Percentiles rank a stretch among this genome's conserved stretches.
Evolutionary conservation across 345 rosid species (phyloP).

Genomic region (Populus simonii): DNA sequence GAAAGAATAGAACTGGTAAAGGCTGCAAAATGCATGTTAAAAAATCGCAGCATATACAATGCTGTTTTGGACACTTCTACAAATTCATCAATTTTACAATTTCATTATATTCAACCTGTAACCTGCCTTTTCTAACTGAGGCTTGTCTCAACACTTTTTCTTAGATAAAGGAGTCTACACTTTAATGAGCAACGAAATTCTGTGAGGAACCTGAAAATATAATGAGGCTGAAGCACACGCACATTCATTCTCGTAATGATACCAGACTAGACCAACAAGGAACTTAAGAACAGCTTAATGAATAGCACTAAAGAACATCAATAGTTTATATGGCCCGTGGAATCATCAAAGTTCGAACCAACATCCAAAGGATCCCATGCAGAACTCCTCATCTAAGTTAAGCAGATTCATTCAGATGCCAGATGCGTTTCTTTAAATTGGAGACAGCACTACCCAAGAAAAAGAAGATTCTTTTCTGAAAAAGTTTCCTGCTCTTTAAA

Average conservation of each 20-base stretch:
- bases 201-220: not conserved
- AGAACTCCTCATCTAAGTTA: not conserved
- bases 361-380: not conserved
- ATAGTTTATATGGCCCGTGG: not conserved
- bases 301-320: not conserved
- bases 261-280: not conserved
- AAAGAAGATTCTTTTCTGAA: not conserved
- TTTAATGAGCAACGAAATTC: not conserved
- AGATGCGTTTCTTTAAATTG: not conserved
- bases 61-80: not conserved
- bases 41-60: not conserved
- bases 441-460: not conserved
- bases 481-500: not conserved
- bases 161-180: not conserved
- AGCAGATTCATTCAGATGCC: not conserved
- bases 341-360: not conserved
- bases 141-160: not conserved
- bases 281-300: not conserved
- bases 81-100: not conserved
- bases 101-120: not conserved
- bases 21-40: not conserved
- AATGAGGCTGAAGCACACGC: not conserved
- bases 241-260: not conserved
- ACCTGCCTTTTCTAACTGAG: not conserved
- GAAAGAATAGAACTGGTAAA: slow-evolving; percentile 7